Evolutionary conservation across 2,329 filamentous ascomycete species (phyloP), one percentile per base, ranked within the genome.

Genomic region (Pseudonectria foliicola): DNA sequence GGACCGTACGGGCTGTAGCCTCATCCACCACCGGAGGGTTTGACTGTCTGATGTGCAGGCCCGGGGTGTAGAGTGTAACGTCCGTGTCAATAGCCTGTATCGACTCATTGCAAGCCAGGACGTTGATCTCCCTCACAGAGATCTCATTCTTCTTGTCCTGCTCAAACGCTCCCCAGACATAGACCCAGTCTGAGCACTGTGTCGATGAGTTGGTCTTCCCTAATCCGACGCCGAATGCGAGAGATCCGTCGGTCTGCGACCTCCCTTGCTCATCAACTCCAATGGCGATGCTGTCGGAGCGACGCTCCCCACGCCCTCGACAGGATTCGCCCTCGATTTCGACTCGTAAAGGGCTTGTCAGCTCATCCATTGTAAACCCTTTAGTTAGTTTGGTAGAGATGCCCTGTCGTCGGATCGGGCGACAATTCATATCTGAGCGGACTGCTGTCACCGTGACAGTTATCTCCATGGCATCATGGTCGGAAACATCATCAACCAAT

Each of bases 41-140:
- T 7, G 34, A 37, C 0, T 51, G 40, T 29, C 59, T 52, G 21
- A 66, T 53, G 2, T 35, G 46, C 23, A 59, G 37, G 4, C 34
- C 37, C 2, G 42, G 13, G 1, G 53, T 54, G 10, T 48, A 42
- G 2, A 59, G 42, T 2, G 43, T 31, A 2, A 51, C 46, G n/a
- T 42, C 33, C 2, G 47, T 39, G 11, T 51, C 44, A 7, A 59
- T 45, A 5, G 49, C 54, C 43, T 61, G 46, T 3, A 59, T 40
- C 3, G 55, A 52, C 44, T 64, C 62, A 44, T 66, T 66, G 43
- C 62, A 66, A 13, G 54, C 53, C 35, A 64, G 36, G 5, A 55
- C 58, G 5, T 51, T 54, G 12, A 61, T 48, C 25, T 45, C 49
- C 25, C 43, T 46, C 10, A 64, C 54, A 2, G 50, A 43, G 29